Evolutionary conservation across 768 basidiomycete genomes (phyloP).

Genomic region (Lactarius deliciosus): DNA sequence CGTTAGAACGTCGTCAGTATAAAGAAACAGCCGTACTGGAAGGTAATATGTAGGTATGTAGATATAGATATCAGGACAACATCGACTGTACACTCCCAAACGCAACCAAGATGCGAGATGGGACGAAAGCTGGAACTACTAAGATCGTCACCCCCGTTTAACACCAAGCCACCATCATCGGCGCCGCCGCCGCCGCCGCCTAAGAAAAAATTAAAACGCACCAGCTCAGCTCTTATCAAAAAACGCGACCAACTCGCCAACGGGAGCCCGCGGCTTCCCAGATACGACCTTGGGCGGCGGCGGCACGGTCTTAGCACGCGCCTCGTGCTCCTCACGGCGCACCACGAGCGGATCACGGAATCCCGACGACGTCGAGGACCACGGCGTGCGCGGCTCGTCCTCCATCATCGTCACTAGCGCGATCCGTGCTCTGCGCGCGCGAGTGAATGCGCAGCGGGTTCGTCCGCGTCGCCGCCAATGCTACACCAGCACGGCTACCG

Average conservation of each 20-base stretch:
- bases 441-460: constrained; percentile 30
- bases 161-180: neutral
- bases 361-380: constrained; percentile 39
- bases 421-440: constrained; percentile 19
- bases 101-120: neutral
- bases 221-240: constrained; percentile 48
- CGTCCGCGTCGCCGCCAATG: constrained; percentile 22
- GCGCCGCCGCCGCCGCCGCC: neutral
- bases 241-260: constrained; percentile 81
- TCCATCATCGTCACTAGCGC: constrained; percentile 13
- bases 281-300: constrained; percentile 45
- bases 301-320: constrained; percentile 40
- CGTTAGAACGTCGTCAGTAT: neutral
- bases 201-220: neutral
- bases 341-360: constrained; percentile 79
- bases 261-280: constrained; percentile 61
- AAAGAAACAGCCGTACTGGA: neutral
- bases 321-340: constrained; percentile 59
- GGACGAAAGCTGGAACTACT: neutral
- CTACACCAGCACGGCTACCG: neutral
- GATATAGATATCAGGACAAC: neutral
- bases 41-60: neutral
- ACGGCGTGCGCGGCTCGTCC: constrained; percentile 32
- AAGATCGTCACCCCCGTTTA: neutral
- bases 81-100: constrained; percentile 1